Conservation (phyloP, 139 green algal species). For the Chlorella sp. region DNA sequence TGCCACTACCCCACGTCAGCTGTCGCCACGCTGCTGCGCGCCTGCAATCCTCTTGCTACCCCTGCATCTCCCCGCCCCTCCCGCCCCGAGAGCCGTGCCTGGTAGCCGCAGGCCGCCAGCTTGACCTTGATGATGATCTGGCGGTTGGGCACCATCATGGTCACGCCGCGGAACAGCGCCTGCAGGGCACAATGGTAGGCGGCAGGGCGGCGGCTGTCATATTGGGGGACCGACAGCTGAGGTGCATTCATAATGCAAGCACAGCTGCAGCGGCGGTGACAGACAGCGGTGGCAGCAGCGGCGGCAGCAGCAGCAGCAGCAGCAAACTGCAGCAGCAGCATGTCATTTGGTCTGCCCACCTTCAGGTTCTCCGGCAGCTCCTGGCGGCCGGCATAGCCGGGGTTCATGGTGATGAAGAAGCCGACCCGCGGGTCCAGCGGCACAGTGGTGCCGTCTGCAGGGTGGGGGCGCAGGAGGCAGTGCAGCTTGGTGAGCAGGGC, state of each 20-base stretch:
- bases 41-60: too few relatives aligned
- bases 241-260: too few relatives aligned
- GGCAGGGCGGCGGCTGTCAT: too few relatives aligned
- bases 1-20: too few relatives aligned
- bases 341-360: conserved; percentile 9
- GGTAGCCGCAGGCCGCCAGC: conserved; percentile 91
- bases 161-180: conserved; percentile 95
- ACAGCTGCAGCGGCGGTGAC: too few relatives aligned
- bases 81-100: too few relatives aligned
- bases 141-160: conserved; percentile 98
- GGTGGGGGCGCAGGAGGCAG: not conserved
- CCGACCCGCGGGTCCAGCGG: conserved; percentile 90
- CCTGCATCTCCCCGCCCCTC: too few relatives aligned
- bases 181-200: conserved; percentile 27
- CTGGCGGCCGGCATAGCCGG: conserved; percentile 91
- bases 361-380: conserved; percentile 99
- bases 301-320: too few relatives aligned
- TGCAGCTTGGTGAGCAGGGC: too few relatives aligned
- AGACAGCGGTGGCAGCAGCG: not conserved
- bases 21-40: too few relatives aligned
- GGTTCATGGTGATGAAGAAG: conserved; percentile 99
- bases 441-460: conserved; percentile 81
- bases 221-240: too few relatives aligned
- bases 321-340: too few relatives aligned
- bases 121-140: conserved; percentile 99